Evolutionary conservation across 1,284 basidiomycete species (phyloP), one percentile per base, ranked within the genome.

Genomic region (Chondrostereum purpureum): DNA sequence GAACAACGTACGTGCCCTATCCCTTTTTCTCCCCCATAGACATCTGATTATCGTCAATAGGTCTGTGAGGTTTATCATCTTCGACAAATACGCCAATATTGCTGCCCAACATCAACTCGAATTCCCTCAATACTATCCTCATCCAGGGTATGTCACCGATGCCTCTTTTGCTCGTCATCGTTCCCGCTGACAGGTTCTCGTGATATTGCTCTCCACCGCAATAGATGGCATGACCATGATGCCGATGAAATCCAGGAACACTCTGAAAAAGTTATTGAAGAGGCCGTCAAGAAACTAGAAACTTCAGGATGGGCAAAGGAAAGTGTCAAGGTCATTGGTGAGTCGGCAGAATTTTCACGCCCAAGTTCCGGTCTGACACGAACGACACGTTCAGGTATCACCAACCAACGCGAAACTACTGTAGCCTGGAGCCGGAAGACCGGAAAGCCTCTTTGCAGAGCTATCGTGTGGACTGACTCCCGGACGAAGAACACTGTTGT

Each of bases 221-320:
- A n/a, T n/a, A 90, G 82, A 53, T 98, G 95, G 95, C 95, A 98
- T 63, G 93, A 95, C 54, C 96, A 99, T 64, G 87, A 96, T 60
- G 80, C 92, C 1, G 70, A 78, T 40, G 92, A 94, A 60, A 88
- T 98, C 56, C 80, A 88, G 53, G 69, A 79, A 47, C 78, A 83
- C 48, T 86, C 90, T 52, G 78, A 91, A 45, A 68, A 72, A 46
- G 94, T 91, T 65, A 88, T 98, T 53, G 75, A 78, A 42, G 74
- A 79, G 47, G 83, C 90, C 4, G 73, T 87, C 44, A 74, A 80
- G 55, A 72, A 79, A 50, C 73, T 99, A 52, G 88, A 93, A 59
- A 70, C 69, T 42, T 70, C 74, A 14, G 90, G 92, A 2, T 90
- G 83, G 77, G 68, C 77, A 11, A 80, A 79, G 57, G 73, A 80